Evolutionary conservation across 2,329 filamentous ascomycete species (phyloP), one percentile per base, ranked within the genome.

Genomic region (Xylaria sp.): DNA sequence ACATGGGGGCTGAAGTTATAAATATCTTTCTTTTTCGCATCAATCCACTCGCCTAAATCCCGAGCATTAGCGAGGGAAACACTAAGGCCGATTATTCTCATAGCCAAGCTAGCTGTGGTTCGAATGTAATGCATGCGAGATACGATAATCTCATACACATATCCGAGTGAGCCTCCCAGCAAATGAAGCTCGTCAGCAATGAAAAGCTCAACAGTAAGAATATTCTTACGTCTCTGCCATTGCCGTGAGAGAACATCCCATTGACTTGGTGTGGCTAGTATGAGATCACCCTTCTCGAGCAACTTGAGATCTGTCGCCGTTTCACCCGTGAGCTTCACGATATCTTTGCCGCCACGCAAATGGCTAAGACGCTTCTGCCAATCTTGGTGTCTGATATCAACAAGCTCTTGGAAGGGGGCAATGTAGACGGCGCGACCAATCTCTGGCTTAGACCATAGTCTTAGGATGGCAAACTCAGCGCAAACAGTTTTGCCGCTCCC

Each of bases 1-100:
- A 95, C 90, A 75, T 95, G 91, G 1, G 96, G 96, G 74, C 93
- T 97, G 83, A 99, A 99, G 82, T 99, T 99, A 85, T 95, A 99
- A 70, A 97, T 97, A 55, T 96, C 97, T 78, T 99, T 96, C 83
- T 97, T 98, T 79, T 90, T 97, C 7, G 95, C 96, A 72, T 96
- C 96, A 72, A 99, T 94, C 96, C 96, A 99, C 80, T 97, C 96
- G 58, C 95, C 95, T 74, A 99, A 88, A 75, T 99, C 96, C 66
- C 94, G 89, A 56, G 95, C 94, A 77, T 97, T 98, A 5, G 96
- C 90, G 25, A 99, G 85, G 27, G 96, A 96, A 31, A 97, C 96
- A 76, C 93, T 94, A 67, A 99, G 82, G 1, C 94, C 96, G 61
- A 99, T 82, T 53, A 98, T 95, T 58, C 96, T 90, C 82, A 98